Percentiles rank a stretch among this genome's conserved stretches.
These are phyloP conservation scores for Mortierella sp. DNA, from an alignment of 371 early-diverging fungal species.

Conservation along the genomic window DNA sequence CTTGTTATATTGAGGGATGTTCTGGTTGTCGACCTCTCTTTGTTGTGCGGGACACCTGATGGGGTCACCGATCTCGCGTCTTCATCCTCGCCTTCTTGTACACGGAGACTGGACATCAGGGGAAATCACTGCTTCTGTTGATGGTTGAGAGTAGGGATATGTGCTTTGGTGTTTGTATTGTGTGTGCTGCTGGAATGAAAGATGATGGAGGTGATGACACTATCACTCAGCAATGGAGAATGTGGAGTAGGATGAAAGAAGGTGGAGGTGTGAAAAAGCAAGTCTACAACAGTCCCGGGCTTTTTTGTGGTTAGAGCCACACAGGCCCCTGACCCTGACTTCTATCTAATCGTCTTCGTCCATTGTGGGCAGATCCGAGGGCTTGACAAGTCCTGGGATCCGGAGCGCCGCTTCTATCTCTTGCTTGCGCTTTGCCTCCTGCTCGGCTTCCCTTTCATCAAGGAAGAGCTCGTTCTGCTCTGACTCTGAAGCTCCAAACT, in stretches of 20 bases:
- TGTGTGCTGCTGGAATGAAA: too few species aligned
- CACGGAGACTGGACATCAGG: conserved; percentile 36
- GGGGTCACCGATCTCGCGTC: conserved; percentile 44
- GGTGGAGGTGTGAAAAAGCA: too few species aligned
- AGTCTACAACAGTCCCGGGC: too few species aligned
- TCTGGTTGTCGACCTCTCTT: conserved; percentile 18
- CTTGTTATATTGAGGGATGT: conserved; percentile 41
- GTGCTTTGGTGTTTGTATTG: too few species aligned
- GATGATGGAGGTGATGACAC: too few species aligned
- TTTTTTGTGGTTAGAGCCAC: too few species aligned
- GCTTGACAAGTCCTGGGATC: conserved; percentile 98
- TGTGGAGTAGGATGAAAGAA: too few species aligned
- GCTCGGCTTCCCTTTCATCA: conserved; percentile 94
- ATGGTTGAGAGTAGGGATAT: too few species aligned
- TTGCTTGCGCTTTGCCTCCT: conserved; percentile 77
- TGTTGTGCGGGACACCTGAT: conserved; percentile 12
- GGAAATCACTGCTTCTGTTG: neutral
- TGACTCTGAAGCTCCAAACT: conserved; percentile 30
- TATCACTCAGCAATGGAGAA: too few species aligned
- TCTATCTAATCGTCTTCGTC: conserved; percentile 68
- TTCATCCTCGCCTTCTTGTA: conserved; percentile 53
- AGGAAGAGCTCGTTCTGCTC: conserved; percentile 90
- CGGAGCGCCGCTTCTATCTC: conserved; percentile 86
- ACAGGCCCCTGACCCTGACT: neutral
- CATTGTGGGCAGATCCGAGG: conserved; percentile 83